Base-by-base conservation (phyloP, 2,329 filamentous ascomycete species). In the Colletotrichum cuscutae region DNA sequence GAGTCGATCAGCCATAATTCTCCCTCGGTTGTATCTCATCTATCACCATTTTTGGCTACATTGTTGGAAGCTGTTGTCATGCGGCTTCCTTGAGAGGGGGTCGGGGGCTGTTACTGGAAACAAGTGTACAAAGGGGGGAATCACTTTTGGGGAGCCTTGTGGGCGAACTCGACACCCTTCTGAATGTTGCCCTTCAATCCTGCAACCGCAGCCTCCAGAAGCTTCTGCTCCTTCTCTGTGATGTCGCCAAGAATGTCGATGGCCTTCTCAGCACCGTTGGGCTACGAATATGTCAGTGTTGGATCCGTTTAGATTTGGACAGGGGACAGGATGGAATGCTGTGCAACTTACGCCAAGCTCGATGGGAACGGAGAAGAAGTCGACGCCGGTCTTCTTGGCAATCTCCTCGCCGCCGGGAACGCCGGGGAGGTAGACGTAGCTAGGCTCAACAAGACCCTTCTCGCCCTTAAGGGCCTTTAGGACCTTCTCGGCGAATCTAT, bases 351-450 rank as follows among this genome's bases (percentile, higher is more conserved):
- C 95, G 81, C 97, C 97, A 78, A 99, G 95, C 87, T 98, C 94
- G 77, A 98, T 91, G 74, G 95, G 96, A 68, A 97, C 95, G 72
- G 97, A 98, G 91, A 99, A 99, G 89, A 94, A 99, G 69, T 99
- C 95, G 76, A 90, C 85, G 77, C 95, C 95, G 74, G 93, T 95
- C 80, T 92, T 90, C 89, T 97, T 95, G 75, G 89, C 89, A 78
- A 99, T 93, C 77, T 90, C 94, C 66, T 96, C 93, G 80, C 97
- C 97, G 75, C 96, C 97, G 67, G 93, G 86, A 62, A 99, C 90
- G 84, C 96, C 96, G 62, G 94, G 92, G 46, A 98, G 93, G 88
- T 98, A 98, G 86, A 99, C 92, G 85, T 93, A 99, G 83, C 95
- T 97, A 79, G 96, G 95, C 89, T 98, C 96, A 75, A 98, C 89